Percentiles rank a stretch among this genome's conserved stretches.
These are phyloP conservation scores for Neltuma alba DNA, from an alignment of 306 rosid species.

Conservation along the genomic window DNA sequence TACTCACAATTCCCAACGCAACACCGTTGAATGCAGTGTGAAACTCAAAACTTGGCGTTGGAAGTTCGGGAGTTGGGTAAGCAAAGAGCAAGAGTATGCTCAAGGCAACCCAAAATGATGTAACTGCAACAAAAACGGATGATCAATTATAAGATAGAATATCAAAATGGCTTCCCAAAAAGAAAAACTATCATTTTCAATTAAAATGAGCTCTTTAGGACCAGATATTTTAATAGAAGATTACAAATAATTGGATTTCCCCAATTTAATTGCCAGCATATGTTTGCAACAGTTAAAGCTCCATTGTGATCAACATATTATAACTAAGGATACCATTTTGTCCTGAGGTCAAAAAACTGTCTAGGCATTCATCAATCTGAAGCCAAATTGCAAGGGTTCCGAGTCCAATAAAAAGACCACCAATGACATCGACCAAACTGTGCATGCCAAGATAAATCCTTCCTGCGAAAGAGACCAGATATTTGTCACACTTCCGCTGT, in stretches of 20 bases:
- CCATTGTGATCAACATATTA: conserved; percentile 11
- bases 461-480: conserved; percentile 55
- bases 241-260: conserved; percentile 12
- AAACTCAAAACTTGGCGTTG: conserved; percentile 94
- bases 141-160: conserved; percentile 20
- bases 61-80: conserved; percentile 95
- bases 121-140: conserved; percentile 62
- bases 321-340: conserved; percentile 71
- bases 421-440: conserved; percentile 76
- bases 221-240: not conserved
- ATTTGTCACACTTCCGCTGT: conserved; percentile 27
- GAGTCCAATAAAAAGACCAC: conserved; percentile 74
- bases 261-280: conserved; percentile 22
- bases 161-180: conserved; percentile 10
- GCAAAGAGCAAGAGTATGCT: conserved; percentile 94
- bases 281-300: conserved; percentile 14
- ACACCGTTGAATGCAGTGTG: conserved; percentile 95
- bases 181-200: not conserved
- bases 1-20: conserved; percentile 94
- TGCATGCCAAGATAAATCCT: conserved; percentile 99
- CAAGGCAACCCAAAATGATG: conserved; percentile 75
- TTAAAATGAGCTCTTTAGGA: not conserved
- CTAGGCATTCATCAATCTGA: conserved; percentile 58
- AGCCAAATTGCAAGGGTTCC: conserved; percentile 84
- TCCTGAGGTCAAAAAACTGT: conserved; percentile 73